phyloP scores from a whole-genome alignment of 495 filamentous ascomycete genomes.

The Penicillium silybi region DNA sequence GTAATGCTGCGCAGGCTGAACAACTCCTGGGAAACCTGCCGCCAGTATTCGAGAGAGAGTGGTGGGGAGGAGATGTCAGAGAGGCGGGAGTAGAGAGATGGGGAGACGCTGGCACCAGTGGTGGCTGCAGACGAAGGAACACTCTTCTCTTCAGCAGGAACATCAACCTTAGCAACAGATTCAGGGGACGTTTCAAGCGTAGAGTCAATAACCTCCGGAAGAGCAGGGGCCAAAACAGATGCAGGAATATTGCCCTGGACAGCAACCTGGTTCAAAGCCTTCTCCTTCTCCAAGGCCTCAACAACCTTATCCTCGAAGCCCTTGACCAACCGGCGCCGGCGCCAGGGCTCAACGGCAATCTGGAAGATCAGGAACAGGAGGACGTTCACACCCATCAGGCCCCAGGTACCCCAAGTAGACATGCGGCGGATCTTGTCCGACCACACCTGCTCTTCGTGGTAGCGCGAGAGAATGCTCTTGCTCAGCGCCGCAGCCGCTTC shows the following conservation, averaged over 20 bases:
- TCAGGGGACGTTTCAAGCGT: slow-evolving; percentile 8
- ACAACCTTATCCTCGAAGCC: slow-evolving; percentile 77
- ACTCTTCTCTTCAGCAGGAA: background rate
- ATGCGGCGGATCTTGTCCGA: slow-evolving; percentile 94
- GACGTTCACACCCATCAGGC: slow-evolving; percentile 94
- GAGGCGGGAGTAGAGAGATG: slow-evolving; percentile 25
- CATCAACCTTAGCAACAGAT: background rate
- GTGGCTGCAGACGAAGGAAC: slow-evolving; percentile 5
- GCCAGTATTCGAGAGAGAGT: slow-evolving; percentile 45
- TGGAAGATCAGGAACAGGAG: slow-evolving; percentile 84
- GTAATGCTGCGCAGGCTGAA: slow-evolving; percentile 68
- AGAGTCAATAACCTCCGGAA: slow-evolving; percentile 13
- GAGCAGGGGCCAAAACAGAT: background rate
- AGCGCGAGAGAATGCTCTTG: slow-evolving; percentile 76
- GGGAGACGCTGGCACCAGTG: slow-evolving; percentile 7
- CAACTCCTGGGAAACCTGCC: slow-evolving; percentile 43
- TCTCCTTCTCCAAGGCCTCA: slow-evolving; percentile 75
- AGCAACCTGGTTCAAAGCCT: slow-evolving; percentile 27
- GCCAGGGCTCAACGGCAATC: slow-evolving; percentile 93
- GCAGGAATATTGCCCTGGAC: slow-evolving; percentile 19
- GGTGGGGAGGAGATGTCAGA: slow-evolving; percentile 18
- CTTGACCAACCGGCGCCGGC: slow-evolving; percentile 69
- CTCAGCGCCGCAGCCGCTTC: slow-evolving; percentile 69
- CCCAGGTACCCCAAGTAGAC: slow-evolving; percentile 97
- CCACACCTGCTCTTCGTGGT: slow-evolving; percentile 99